Evolutionary conservation across 2,329 filamentous ascomycete genomes (phyloP), one percentile per base, ranked within the genome.

Genomic region (Aspergillus novoparasiticus): DNA sequence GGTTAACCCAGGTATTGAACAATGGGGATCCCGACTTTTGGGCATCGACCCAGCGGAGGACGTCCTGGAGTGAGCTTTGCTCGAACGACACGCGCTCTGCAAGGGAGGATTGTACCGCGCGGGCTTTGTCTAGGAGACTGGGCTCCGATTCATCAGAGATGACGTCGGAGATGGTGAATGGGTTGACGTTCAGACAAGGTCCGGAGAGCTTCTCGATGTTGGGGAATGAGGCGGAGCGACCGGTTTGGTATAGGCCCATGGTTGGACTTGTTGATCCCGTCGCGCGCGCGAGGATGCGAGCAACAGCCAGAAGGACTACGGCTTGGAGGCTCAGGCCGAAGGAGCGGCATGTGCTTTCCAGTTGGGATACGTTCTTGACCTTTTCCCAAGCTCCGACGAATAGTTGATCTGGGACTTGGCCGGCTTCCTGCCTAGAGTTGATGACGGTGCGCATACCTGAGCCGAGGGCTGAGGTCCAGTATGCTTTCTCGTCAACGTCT

Each of bases 1-100:
- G 67, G 54, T 77, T 77, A 34, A 76, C 66, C 68, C 70, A 76
- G 3, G 70, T 67, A 50, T 77, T 75, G 68, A 77, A 76, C 1
- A 72, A 57, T 9, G 68, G 68, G 2, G 34, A 32, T 6, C 63
- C 54, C 4, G 53, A 55, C 3, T 58, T 50, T 16, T 61, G 53
- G 14, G 39, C 55, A 41, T 59, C 64, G 19, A 67, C 51, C 69
- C 68, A 72, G 16, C 36, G 43, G 4, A 72, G 64, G 21, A 76
- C 66, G 28, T 76, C 69, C 1, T 60, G 65, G 16, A 76, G 63
- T 1, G 66, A 70, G 57, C 69, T 72, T 51, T 76, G 73, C 53
- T 76, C 75, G 58, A 70, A 76, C 8, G 66, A 59, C 1, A 72
- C 68, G 6, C 73, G 65, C 9, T 67, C 68, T 6, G 72, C 72